Conservation (phyloP, 495 filamentous ascomycete genomes). For the Penicillium chermesinum region DNA sequence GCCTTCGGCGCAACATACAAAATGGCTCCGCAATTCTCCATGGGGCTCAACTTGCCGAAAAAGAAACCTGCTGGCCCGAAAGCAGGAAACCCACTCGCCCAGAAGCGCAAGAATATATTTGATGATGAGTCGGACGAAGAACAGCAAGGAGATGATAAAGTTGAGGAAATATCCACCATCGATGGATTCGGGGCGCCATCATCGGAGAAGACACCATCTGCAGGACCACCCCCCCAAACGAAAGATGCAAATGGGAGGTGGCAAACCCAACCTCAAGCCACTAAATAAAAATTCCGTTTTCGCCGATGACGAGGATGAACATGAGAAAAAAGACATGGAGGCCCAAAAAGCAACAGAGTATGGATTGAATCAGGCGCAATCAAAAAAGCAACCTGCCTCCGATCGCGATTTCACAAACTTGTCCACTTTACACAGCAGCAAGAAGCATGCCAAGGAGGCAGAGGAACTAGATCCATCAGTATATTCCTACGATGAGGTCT, state of each 20-base stretch:
- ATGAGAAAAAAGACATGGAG: slow-evolving; percentile 20
- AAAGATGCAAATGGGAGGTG: slow-evolving; percentile 26
- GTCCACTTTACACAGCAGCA: slow-evolving; percentile 45
- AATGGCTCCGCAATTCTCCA: slow-evolving; percentile 45
- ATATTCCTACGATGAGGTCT: slow-evolving; percentile 54
- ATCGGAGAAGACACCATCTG: slow-evolving; percentile 13
- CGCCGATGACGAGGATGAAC: slow-evolving; percentile 36
- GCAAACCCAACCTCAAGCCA: slow-evolving; percentile 30
- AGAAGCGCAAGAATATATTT: slow-evolving; percentile 48
- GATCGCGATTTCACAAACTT: slow-evolving; percentile 41
- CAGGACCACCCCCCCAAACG: slow-evolving; percentile 32
- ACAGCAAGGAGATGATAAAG: slow-evolving; percentile 11
- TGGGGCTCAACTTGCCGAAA: slow-evolving; percentile 55
- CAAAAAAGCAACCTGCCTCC: slow-evolving; percentile 8
- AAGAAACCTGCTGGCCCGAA: slow-evolving; percentile 28
- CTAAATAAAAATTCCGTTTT: slow-evolving; percentile 40
- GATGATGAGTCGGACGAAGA: slow-evolving; percentile 44
- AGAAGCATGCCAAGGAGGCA: slow-evolving; percentile 43
- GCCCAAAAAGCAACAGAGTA: slow-evolving; percentile 15
- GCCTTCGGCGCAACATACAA: slow-evolving; percentile 1
- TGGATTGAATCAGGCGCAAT: slow-evolving; percentile 17
- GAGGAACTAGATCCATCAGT: slow-evolving; percentile 47
- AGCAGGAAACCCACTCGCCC: slow-evolving; percentile 24
- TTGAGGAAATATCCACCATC: slow-evolving; percentile 37
- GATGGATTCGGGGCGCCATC: slow-evolving; percentile 33